Evolutionary conservation across 495 filamentous ascomycete genomes (phyloP).

Genomic region (Penicillium longicatenatum): DNA sequence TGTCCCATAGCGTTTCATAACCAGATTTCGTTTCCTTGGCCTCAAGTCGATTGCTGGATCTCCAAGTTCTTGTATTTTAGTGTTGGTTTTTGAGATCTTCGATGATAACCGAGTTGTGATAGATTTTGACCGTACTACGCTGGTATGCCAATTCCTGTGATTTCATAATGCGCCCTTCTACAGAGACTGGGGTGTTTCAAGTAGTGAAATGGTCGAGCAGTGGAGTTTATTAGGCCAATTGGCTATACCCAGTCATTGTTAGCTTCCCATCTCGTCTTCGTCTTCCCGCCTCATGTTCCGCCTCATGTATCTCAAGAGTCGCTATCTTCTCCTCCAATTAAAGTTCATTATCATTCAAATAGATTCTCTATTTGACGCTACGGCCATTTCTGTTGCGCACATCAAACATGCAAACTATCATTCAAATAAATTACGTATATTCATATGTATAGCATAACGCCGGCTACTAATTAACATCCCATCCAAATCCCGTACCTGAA

Average conservation of each 20-base stretch:
- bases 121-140: too few species aligned
- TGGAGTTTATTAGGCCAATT: too few species aligned
- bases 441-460: neutral
- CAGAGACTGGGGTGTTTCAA: too few species aligned
- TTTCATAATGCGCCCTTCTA: too few species aligned
- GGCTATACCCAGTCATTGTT: too few species aligned
- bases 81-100: neutral
- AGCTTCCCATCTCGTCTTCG: too few species aligned
- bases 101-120: too few species aligned
- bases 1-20: neutral
- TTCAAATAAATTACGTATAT: neutral
- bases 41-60: neutral
- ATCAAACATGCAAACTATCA: too few species aligned
- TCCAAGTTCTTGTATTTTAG: neutral
- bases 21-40: neutral
- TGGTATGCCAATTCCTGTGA: too few species aligned
- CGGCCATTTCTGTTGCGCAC: neutral
- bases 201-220: too few species aligned
- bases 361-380: neutral
- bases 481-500: slow-evolving; percentile 22
- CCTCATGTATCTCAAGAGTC: neutral
- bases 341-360: slow-evolving; percentile 1
- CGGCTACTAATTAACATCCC: slow-evolving; percentile 13
- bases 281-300: too few species aligned
- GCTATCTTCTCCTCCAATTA: neutral